Percentiles rank a stretch among this genome's conserved stretches.
These are phyloP conservation scores for Thelonectria discophora DNA, from an alignment of 2,329 filamentous ascomycete genomes.

Conservation along the genomic window DNA sequence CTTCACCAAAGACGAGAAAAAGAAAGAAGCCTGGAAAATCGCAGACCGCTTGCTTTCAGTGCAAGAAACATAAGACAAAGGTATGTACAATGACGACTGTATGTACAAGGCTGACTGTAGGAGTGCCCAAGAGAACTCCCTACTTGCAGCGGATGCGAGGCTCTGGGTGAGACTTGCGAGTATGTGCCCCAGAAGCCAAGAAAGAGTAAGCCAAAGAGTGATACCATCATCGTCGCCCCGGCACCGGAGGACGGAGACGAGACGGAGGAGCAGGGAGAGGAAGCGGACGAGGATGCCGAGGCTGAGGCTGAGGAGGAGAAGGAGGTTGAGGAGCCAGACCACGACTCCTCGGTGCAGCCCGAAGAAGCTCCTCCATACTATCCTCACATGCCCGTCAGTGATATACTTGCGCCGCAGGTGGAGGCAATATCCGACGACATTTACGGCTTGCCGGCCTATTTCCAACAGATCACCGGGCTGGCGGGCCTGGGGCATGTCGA, in stretches of 20 bases:
- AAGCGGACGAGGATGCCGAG: conserved; percentile 11
- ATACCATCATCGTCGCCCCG: conserved; percentile 27
- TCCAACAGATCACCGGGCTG: conserved; percentile 41
- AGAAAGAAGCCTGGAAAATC: conserved; percentile 43
- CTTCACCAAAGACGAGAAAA: conserved; percentile 7
- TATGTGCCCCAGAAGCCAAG: conserved; percentile 49
- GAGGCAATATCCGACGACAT: conserved; percentile 34
- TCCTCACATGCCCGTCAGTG: conserved; percentile 43
- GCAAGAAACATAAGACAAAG: conserved; percentile 51
- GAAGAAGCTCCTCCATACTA: conserved; percentile 29
- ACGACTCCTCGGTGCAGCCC: conserved; percentile 1
- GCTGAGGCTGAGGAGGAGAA: neutral
- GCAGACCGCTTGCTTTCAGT: conserved; percentile 49
- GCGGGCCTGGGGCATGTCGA: conserved; percentile 35
- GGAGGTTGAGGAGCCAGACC: neutral
- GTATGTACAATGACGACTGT: conserved; percentile 34
- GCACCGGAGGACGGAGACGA: conserved; percentile 28
- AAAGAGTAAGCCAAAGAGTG: conserved; percentile 35
- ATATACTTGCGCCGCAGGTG: conserved; percentile 39
- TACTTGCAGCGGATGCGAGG: conserved; percentile 50
- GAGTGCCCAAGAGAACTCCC: conserved; percentile 55
- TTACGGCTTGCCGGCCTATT: conserved; percentile 38
- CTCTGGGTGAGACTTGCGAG: conserved; percentile 46
- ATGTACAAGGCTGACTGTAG: neutral
- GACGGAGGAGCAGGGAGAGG: conserved; percentile 21